Evolutionary conservation across 306 rosid species (phyloP), one percentile per base, ranked within the genome.

Genomic region (Cicer arietinum): DNA sequence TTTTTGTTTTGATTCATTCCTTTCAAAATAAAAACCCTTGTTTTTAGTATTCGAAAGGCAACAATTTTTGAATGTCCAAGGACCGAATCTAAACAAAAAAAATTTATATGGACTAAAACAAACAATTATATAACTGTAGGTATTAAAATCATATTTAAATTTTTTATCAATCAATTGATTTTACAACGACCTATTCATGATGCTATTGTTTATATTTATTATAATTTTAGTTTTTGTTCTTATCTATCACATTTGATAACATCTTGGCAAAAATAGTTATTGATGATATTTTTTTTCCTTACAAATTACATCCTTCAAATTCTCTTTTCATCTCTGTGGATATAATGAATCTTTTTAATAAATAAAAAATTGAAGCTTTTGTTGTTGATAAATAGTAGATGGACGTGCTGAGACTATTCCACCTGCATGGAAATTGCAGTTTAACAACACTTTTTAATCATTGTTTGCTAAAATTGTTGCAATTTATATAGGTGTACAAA

Each of bases 401-500:
- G 10, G 12, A 22, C 8, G 20, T 8, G 6, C 9, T 1, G 62
- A 56, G 39, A 10, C 62, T 20, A 22, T 20, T 56, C 62, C 40
- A 56, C 39, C 39, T 59, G 9, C 43, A 22, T 22, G 25, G 25
- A 20, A 25, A 25, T 25, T 35, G 14, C 16, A 37, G 22, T n/a
- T 61, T 39, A 37, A 3, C 46, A 2, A n/a, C 8, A 13, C 3
- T 39, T 12, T 22, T 60, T 59, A 11, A 25, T 0, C 67, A 64
- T 4, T 42, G 1, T 64, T 42, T 2, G 1, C 8, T 43, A 8
- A 42, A 42, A 42, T 64, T 64, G 52, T 40, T 41, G 8, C 25
- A 18, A 7, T 25, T 47, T 47, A 42, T 64, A 3, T 41, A 64
- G 70, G 70, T 64, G 39, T 64, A 52, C 30, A 39, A 40, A 63